These are phyloP conservation scores for Pleurotus citrinopileatus DNA, from an alignment of 768 basidiomycete genomes.

Conservation along the genomic window DNA sequence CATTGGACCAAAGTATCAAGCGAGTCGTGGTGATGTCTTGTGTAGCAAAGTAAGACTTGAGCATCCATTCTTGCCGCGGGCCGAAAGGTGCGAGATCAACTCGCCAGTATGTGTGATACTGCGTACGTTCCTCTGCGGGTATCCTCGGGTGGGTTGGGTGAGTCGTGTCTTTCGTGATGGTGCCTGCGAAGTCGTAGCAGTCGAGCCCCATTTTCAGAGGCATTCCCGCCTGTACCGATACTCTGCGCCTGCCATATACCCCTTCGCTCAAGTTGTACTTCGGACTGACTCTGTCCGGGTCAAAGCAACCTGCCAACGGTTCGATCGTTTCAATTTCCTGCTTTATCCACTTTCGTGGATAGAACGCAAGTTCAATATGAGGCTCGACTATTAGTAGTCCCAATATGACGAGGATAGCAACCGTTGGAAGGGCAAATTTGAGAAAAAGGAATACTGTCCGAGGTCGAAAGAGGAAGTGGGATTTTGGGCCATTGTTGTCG, in stretches of 20 bases:
- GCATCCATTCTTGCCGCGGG: slow-evolving; percentile 83
- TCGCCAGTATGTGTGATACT: slow-evolving; percentile 94
- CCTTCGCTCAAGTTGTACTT: slow-evolving; percentile 65
- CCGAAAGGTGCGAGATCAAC: slow-evolving; percentile 82
- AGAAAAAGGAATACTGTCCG: slow-evolving; percentile 36
- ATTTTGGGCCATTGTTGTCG: slow-evolving; percentile 13
- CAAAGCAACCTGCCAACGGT: slow-evolving; percentile 75
- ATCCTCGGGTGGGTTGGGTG: slow-evolving; percentile 18
- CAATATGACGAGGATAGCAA: slow-evolving; percentile 38
- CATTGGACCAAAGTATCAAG: slow-evolving; percentile 92
- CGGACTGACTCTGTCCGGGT: slow-evolving; percentile 53
- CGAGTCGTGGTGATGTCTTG: slow-evolving; percentile 63
- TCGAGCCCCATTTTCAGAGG: slow-evolving; percentile 77
- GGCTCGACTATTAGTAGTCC: slow-evolving; percentile 68
- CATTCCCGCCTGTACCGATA: slow-evolving; percentile 79
- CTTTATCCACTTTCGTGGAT: slow-evolving; percentile 71
- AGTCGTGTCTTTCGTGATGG: slow-evolving; percentile 44
- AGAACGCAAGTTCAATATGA: slow-evolving; percentile 83
- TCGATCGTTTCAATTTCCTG: slow-evolving; percentile 64
- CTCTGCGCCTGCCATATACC: slow-evolving; percentile 61
- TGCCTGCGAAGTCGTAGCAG: slow-evolving; percentile 92
- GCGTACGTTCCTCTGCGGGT: slow-evolving; percentile 45
- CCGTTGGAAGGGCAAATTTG: slow-evolving; percentile 40
- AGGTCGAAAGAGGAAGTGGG: slow-evolving; percentile 26
- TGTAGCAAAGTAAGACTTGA: slow-evolving; percentile 93